These are phyloP conservation scores for Pisolithus orientalis DNA, from an alignment of 768 basidiomycete genomes.

Conservation along the genomic window DNA sequence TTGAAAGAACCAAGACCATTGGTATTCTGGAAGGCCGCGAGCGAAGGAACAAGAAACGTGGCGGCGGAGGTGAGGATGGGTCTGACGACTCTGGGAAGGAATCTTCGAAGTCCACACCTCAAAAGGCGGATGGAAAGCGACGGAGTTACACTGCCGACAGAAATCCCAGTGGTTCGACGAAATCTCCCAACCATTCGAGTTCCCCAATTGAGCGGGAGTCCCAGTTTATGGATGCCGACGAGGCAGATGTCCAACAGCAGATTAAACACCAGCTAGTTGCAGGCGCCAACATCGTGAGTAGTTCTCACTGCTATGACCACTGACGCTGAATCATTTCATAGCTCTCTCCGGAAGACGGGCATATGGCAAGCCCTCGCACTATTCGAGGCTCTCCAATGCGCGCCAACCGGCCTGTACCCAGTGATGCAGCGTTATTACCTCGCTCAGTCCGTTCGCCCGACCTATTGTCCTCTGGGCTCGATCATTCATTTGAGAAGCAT, in stretches of 20 bases:
- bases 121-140: conserved; percentile 43
- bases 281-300: conserved; percentile 62
- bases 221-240: conserved; percentile 89
- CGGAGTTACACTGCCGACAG: conserved; percentile 26
- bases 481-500: conserved; percentile 37
- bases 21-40: conserved; percentile 75
- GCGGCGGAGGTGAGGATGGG: conserved; percentile 26
- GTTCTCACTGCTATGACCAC: neutral
- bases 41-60: conserved; percentile 20
- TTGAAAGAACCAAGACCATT: conserved; percentile 81
- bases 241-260: conserved; percentile 75
- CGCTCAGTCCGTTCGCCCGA: conserved; percentile 36
- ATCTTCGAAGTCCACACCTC: conserved; percentile 52
- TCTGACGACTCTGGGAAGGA: conserved; percentile 40
- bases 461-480: conserved; percentile 37
- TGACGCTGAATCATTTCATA: conserved; percentile 24
- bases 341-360: conserved; percentile 59
- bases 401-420: conserved; percentile 29
- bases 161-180: conserved; percentile 21
- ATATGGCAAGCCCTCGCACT: conserved; percentile 60
- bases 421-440: conserved; percentile 34
- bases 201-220: conserved; percentile 54
- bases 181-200: conserved; percentile 33
- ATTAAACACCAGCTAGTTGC: conserved; percentile 80
- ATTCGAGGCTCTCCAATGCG: conserved; percentile 64